Evolutionary conservation across 805 yeast species (phyloP).

Genomic region (Myxozyma udenii): DNA sequence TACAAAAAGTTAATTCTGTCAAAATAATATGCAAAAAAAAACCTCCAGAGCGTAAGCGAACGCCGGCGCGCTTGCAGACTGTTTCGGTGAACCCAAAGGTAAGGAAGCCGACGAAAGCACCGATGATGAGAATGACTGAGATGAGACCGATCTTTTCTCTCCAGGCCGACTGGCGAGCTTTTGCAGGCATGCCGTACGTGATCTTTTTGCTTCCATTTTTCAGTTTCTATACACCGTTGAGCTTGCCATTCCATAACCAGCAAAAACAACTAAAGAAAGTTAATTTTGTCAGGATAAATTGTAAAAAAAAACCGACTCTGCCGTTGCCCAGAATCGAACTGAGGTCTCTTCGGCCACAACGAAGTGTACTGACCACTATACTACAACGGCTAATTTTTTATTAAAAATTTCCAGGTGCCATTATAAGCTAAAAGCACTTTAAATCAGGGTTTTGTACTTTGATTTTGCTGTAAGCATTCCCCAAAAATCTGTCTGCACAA

Average conservation of each 20-base stretch:
- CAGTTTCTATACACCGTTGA: too few relatives aligned
- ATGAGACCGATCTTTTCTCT: slow-evolving; percentile 88
- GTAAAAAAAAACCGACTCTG: slow-evolving; percentile 33
- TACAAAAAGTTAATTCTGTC: too few relatives aligned
- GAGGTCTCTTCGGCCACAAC: slow-evolving; percentile 63
- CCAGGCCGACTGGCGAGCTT: slow-evolving; percentile 92
- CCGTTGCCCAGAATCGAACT: slow-evolving; percentile 65
- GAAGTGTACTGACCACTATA: slow-evolving; percentile 64
- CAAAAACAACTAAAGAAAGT: too few relatives aligned
- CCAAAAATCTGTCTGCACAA: too few relatives aligned
- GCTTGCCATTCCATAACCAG: too few relatives aligned
- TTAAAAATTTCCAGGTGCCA: too few relatives aligned
- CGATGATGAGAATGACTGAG: slow-evolving; percentile 68
- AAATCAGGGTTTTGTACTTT: too few relatives aligned
- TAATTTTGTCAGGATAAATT: too few relatives aligned
- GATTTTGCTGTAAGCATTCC: too few relatives aligned
- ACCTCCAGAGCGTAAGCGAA: slow-evolving; percentile 55
- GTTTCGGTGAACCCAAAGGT: slow-evolving; percentile 88
- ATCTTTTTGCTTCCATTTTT: too few relatives aligned
- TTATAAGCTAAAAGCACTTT: background rate
- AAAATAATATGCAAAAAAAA: background rate
- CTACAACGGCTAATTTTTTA: slow-evolving; percentile 31
- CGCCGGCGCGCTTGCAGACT: slow-evolving; percentile 55
- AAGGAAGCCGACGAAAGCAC: slow-evolving; percentile 75
- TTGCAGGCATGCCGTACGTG: slow-evolving; percentile 78